Conservation (phyloP, 2,329 filamentous ascomycete genomes). For the Sclerotinia subarctica region DNA sequence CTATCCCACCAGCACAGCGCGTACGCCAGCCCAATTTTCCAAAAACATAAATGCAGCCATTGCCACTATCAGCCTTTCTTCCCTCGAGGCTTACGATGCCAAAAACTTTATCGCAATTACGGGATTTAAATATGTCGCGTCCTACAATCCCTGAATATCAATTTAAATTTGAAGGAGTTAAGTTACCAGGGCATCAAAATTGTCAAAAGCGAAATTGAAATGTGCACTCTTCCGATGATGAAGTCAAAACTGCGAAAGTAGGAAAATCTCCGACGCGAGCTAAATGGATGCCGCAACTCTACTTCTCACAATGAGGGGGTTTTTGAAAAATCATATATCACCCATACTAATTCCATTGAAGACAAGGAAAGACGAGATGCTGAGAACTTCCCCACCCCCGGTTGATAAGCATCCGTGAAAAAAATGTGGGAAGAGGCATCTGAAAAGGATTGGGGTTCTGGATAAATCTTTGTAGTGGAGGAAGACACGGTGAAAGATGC, state of each 20-base stretch:
- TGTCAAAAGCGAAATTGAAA: slow-evolving; percentile 22
- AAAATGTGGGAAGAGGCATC: too few species aligned
- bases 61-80: not conserved
- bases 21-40: too few species aligned
- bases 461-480: too few species aligned
- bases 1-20: not conserved
- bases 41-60: slow-evolving; percentile 17
- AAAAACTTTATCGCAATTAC: slow-evolving; percentile 11
- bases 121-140: slow-evolving; percentile 28
- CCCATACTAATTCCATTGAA: too few species aligned
- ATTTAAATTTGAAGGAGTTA: not conserved
- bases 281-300: slow-evolving; percentile 30
- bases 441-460: too few species aligned
- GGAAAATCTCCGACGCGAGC: slow-evolving; percentile 3
- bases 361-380: too few species aligned
- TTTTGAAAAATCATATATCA: slow-evolving; percentile 22
- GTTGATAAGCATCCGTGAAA: too few species aligned
- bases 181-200: slow-evolving; percentile 20
- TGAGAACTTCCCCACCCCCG: too few species aligned
- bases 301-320: slow-evolving; percentile 30
- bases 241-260: slow-evolving; percentile 29
- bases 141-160: slow-evolving; percentile 20
- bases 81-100: not conserved
- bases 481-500: too few species aligned
- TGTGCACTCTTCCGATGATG: slow-evolving; percentile 25